These are phyloP conservation scores for Paxillus rubicundulus DNA, from an alignment of 768 basidiomycete genomes.

Conservation along the genomic window DNA sequence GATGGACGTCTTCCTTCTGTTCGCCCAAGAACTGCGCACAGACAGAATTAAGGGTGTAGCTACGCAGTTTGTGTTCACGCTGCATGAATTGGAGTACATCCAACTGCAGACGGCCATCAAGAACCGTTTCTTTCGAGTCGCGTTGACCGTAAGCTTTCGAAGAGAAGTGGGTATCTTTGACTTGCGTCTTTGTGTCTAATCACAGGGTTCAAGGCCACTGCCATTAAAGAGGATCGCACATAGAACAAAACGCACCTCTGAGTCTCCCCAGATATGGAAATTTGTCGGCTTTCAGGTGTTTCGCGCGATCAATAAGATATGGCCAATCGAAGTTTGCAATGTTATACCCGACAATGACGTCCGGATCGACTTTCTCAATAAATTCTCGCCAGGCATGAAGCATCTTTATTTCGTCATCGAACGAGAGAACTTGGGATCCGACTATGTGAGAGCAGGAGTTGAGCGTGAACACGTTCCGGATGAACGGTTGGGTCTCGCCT, in stretches of 20 bases:
- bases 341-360: constrained; percentile 97
- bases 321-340: constrained; percentile 93
- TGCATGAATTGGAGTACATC: constrained; percentile 99
- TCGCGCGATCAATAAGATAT: constrained; percentile 91
- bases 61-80: constrained; percentile 94
- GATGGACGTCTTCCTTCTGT: constrained; percentile 98
- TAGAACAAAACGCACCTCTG: constrained; percentile 46
- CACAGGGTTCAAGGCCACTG: constrained; percentile 3
- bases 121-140: constrained; percentile 88
- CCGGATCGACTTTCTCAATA: constrained; percentile 86
- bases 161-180: constrained; percentile 95
- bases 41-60: constrained; percentile 96
- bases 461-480: constrained; percentile 94
- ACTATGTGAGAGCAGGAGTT: constrained; percentile 94
- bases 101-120: constrained; percentile 92
- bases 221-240: constrained; percentile 1
- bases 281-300: constrained; percentile 62
- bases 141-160: constrained; percentile 97
- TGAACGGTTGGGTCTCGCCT: constrained; percentile 93
- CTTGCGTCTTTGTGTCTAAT: constrained; percentile 70
- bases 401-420: constrained; percentile 69
- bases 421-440: constrained; percentile 93
- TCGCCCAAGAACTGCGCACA: constrained; percentile 97
- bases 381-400: constrained; percentile 89
- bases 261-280: constrained; percentile 80